Evolutionary conservation across 805 yeast species (phyloP).

Genomic region (Suhomyces tanzawaensis): DNA sequence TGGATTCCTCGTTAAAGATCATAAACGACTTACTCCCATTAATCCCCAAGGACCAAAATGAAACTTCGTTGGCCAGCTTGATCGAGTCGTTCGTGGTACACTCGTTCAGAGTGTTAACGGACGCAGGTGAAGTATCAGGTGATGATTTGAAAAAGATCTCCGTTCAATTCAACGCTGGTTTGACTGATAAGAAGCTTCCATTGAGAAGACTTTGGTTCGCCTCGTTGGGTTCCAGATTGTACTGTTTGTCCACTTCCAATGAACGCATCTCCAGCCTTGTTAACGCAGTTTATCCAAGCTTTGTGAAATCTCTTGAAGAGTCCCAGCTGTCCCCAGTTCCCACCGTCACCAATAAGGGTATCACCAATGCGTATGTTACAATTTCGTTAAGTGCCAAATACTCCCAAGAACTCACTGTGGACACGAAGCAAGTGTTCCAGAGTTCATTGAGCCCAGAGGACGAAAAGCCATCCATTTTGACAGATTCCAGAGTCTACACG

Average conservation of each 20-base stretch:
- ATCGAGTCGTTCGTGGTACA: conserved; percentile 50
- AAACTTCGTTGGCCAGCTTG: conserved; percentile 50
- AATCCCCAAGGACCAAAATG: conserved; percentile 76
- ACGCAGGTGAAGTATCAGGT: background rate
- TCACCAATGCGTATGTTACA: conserved; percentile 55
- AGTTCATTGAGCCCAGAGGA: conserved; percentile 31
- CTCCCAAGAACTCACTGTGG: conserved; percentile 4
- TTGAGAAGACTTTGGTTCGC: conserved; percentile 68
- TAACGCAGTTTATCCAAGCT: conserved; percentile 19
- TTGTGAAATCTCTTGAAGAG: conserved; percentile 36
- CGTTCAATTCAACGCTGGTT: conserved; percentile 51
- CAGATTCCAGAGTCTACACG: conserved; percentile 46
- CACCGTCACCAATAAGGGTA: conserved; percentile 49
- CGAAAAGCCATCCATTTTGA: conserved; percentile 49
- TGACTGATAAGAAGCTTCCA: conserved; percentile 60
- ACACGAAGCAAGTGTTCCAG: conserved; percentile 4
- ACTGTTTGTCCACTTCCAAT: conserved; percentile 4
- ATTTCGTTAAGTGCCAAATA: conserved; percentile 22
- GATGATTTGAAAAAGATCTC: conserved; percentile 18
- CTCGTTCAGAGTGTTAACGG: conserved; percentile 24
- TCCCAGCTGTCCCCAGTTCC: conserved; percentile 52
- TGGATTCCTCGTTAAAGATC: conserved; percentile 25
- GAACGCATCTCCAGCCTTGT: conserved; percentile 3
- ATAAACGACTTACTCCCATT: conserved; percentile 46
- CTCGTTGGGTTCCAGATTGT: conserved; percentile 41